phyloP scores from a whole-genome alignment of 1,284 basidiomycete species.

The Agaricales sp. region DNA sequence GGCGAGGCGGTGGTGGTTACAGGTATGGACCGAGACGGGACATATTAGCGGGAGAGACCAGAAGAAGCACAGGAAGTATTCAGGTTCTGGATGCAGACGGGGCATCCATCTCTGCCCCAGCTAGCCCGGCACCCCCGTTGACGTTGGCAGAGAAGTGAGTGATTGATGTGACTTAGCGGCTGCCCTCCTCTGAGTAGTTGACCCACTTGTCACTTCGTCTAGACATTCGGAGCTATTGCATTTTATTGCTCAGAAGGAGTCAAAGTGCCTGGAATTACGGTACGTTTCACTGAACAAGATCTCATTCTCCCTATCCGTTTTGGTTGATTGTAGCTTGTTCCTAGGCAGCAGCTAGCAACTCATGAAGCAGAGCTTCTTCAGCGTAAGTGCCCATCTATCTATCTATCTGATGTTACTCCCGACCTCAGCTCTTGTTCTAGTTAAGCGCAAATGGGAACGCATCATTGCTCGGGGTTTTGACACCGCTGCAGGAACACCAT shows the following conservation, averaged over 20 bases:
- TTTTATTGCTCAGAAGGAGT: conserved; percentile 76
- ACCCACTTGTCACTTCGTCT: not conserved
- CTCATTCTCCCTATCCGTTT: not conserved
- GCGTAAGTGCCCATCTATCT: conserved; percentile 24
- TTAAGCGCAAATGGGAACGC: conserved; percentile 74
- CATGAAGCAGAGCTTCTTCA: conserved; percentile 65
- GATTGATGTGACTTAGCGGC: conserved; percentile 1
- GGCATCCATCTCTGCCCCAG: conserved; percentile 7
- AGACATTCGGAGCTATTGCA: conserved; percentile 70
- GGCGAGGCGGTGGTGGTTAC: not conserved
- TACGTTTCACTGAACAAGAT: conserved; percentile 15
- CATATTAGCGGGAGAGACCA: conserved; percentile 2
- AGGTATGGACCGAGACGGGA: not conserved
- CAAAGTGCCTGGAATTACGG: conserved; percentile 68
- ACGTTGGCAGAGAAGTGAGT: conserved; percentile 50
- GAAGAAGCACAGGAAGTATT: conserved; percentile 1
- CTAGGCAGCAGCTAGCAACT: conserved; percentile 43
- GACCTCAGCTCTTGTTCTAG: conserved; percentile 17
- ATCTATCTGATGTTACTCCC: not conserved
- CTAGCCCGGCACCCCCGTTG: conserved; percentile 27
- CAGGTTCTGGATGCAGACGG: conserved; percentile 9
- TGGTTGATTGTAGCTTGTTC: not conserved
- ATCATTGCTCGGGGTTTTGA: conserved; percentile 58
- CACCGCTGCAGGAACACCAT: conserved; percentile 14
- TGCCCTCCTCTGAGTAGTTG: not conserved